These are phyloP conservation scores for Dendrobium huoshanense DNA, from an alignment of 106 monocot genomes.

Conservation along the genomic window DNA sequence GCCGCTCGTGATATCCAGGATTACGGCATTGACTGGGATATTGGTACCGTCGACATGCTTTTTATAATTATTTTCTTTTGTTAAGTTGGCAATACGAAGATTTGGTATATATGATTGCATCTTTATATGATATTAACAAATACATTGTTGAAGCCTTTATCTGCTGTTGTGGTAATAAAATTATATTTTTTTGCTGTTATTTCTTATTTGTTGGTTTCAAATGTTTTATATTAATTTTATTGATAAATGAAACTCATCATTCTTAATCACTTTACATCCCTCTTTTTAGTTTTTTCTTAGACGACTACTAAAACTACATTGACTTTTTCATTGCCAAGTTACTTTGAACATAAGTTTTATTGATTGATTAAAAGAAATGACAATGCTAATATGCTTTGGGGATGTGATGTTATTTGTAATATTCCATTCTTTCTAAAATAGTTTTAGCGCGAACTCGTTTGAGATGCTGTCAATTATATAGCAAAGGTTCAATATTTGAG, in stretches of 20 bases:
- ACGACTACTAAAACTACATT: background rate
- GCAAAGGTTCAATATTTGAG: background rate
- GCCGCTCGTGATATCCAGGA: slow-evolving; percentile 65
- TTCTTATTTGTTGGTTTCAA: background rate
- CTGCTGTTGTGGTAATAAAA: background rate
- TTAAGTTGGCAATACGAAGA: background rate
- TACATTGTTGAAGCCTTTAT: background rate
- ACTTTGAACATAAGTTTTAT: background rate
- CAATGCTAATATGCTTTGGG: background rate
- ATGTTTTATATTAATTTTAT: background rate
- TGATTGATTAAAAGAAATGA: background rate
- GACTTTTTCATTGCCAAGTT: background rate
- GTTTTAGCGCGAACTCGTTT: too few relatives aligned
- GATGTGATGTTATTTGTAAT: background rate
- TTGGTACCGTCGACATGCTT: slow-evolving; percentile 34
- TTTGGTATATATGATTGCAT: background rate
- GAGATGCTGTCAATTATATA: too few relatives aligned
- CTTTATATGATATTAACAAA: background rate
- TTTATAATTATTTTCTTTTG: background rate
- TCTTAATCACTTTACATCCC: background rate
- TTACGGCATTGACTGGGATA: slow-evolving; percentile 70
- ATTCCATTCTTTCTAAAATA: too few relatives aligned
- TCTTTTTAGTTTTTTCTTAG: background rate
- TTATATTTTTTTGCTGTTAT: background rate
- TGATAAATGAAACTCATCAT: background rate